phyloP scores from a whole-genome alignment of 768 basidiomycete genomes.

The Serendipita sp. region DNA sequence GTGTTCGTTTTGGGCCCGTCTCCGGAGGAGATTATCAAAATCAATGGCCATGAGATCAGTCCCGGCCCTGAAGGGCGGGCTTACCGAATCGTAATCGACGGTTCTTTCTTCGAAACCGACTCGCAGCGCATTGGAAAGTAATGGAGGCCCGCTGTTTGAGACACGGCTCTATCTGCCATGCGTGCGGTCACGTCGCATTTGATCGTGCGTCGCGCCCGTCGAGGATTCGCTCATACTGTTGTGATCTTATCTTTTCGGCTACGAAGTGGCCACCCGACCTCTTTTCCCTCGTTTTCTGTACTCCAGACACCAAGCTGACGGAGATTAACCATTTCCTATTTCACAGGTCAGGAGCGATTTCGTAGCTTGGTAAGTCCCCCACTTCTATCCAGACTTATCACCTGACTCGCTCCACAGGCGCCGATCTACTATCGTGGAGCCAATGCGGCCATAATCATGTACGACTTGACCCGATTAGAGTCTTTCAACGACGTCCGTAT shows the following conservation, averaged over 20 bases:
- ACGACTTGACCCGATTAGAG: slow-evolving; percentile 82
- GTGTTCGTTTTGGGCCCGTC: background rate
- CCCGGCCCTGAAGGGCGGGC: background rate
- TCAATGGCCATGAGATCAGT: slow-evolving; percentile 1
- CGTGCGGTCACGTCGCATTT: background rate
- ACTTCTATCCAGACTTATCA: background rate
- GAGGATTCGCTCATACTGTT: background rate
- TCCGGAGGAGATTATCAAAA: background rate
- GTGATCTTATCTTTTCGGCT: background rate
- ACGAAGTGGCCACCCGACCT: no score
- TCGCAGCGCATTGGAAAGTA: background rate
- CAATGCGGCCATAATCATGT: slow-evolving; percentile 83
- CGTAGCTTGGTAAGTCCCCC: slow-evolving; percentile 55
- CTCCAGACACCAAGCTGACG: background rate
- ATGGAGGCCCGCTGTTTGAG: background rate
- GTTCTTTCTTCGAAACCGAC: background rate
- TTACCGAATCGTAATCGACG: background rate
- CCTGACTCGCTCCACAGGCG: slow-evolving; percentile 33
- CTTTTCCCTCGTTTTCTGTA: background rate
- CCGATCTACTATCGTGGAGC: slow-evolving; percentile 96
- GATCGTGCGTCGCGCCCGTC: slow-evolving; percentile 2
- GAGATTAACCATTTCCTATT: background rate
- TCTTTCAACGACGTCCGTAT: slow-evolving; percentile 83
- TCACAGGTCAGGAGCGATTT: slow-evolving; percentile 69
- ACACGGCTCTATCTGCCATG: background rate